Evolutionary conservation across 1,284 basidiomycete genomes (phyloP), one percentile per base, ranked within the genome.

Genomic region (Ustilago hordei): DNA sequence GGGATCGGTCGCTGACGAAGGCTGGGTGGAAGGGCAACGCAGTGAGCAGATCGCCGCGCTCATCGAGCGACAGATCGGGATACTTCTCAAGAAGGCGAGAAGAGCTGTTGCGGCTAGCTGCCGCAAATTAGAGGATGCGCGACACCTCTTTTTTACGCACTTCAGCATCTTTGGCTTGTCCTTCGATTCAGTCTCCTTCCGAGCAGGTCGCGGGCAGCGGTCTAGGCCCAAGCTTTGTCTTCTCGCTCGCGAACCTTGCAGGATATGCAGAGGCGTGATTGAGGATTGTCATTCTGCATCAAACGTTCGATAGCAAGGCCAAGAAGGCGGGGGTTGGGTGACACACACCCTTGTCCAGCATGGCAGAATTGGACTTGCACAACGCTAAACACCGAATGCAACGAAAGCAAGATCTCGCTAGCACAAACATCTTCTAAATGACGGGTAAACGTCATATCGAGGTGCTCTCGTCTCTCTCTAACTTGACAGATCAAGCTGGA

Each of bases 91-190:
- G 47, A 48, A 48, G 19, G 2, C 12, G 15, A 17, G 15, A 17
- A 48, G 47, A 48, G 43, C 8, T 31, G 31, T n/a, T 53, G 50
- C 50, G 50, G 50, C 50, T 34, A 34, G 12, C 31, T 34, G 50
- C 50, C 50, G 31, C 50, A 15, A 12, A 15, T 28, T 8, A 53
- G 50, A 32, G 34, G 50, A 34, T 13, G 50, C 31, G 12, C 50
- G 31, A 48, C 23, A 48, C 19, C 47, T 48, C 47, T 48, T 48
- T 23, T 23, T 48, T 48, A 48, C 47, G 47, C 47, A 23, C 28
- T 31, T 8, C 47, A 8, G 13, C 13, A 9, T 13, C 13, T 23
- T 28, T 13, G 11, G 8, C 19, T 23, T 12, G 23, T 11, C n/a
- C 28, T 9, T 48, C 0, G n/a, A 8, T 23, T 8, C 8, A 23